Percentiles rank a stretch among this genome's conserved stretches.
Evolutionary conservation across 306 rosid genomes (phyloP).

Genomic region (Medicago arabica): DNA sequence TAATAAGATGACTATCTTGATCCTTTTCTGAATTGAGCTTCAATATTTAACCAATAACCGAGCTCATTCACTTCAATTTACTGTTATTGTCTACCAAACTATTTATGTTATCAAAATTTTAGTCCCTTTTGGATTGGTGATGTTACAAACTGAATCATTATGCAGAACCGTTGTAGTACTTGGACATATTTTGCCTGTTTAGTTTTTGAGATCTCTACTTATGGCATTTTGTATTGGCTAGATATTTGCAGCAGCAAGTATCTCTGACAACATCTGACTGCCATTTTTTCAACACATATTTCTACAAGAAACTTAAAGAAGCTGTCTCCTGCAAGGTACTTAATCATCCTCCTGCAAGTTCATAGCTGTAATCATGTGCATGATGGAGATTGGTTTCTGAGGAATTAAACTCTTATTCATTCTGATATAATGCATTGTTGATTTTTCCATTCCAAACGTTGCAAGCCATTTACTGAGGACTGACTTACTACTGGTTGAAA

Average conservation of each 20-base stretch:
- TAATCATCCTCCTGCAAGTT: constrained; percentile 23
- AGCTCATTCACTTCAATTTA: constrained; percentile 12
- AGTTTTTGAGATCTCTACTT: constrained; percentile 33
- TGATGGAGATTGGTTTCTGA: constrained; percentile 12
- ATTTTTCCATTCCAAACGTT: constrained; percentile 10
- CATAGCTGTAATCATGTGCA: constrained; percentile 28
- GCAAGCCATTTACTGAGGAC: constrained; percentile 12
- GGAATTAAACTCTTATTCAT: constrained; percentile 7
- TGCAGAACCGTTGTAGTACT: neutral
- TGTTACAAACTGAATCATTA: constrained; percentile 26
- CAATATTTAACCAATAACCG: constrained; percentile 14
- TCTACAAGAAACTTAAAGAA: constrained; percentile 87
- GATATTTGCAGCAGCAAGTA: constrained; percentile 80
- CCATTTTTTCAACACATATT: constrained; percentile 91
- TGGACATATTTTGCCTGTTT: constrained; percentile 34
- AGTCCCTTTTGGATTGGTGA: constrained; percentile 24
- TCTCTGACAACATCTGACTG: constrained; percentile 62
- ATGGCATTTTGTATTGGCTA: constrained; percentile 48
- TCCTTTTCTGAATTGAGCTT: neutral
- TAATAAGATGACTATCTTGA: constrained; percentile 4
- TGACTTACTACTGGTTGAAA: constrained; percentile 23
- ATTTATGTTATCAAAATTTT: constrained; percentile 7
- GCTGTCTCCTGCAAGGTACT: constrained; percentile 80
- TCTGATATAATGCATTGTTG: constrained; percentile 22
- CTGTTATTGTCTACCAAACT: constrained; percentile 5